Evolutionary conservation across 2,329 filamentous ascomycete genomes (phyloP).

Genomic region (Exophiala sideris): DNA sequence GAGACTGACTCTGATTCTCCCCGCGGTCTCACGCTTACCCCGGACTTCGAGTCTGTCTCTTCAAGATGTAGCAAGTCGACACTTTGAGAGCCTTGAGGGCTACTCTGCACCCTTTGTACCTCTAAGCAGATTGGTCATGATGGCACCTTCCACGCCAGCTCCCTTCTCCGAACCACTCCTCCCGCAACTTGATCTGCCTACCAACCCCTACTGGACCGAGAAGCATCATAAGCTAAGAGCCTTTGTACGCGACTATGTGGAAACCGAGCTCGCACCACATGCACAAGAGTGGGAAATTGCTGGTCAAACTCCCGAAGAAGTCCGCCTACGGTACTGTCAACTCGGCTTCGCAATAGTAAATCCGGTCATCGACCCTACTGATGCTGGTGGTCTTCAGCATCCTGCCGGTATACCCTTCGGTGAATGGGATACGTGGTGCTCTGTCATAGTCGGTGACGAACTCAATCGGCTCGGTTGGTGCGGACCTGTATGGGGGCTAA

Average conservation of each 20-base stretch:
- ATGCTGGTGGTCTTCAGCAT: slow-evolving; percentile 64
- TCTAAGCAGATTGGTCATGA: slow-evolving; percentile 3
- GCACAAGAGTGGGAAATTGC: slow-evolving; percentile 69
- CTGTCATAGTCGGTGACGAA: slow-evolving; percentile 68
- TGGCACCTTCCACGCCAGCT: slow-evolving; percentile 35
- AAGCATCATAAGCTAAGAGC: slow-evolving; percentile 66
- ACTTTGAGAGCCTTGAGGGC: too few relatives aligned
- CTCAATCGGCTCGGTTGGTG: slow-evolving; percentile 62
- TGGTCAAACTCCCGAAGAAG: slow-evolving; percentile 60
- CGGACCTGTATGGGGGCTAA: slow-evolving; percentile 56
- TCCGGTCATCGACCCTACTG: slow-evolving; percentile 64
- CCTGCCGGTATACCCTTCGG: slow-evolving; percentile 65
- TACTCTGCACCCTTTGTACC: background rate
- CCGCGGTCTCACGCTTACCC: too few relatives aligned
- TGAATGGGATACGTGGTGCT: slow-evolving; percentile 70
- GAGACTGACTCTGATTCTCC: too few relatives aligned
- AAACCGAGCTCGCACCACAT: slow-evolving; percentile 59
- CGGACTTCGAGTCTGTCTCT: too few relatives aligned
- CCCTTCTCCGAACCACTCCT: slow-evolving; percentile 73
- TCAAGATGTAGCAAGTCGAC: too few relatives aligned
- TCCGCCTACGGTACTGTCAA: slow-evolving; percentile 62
- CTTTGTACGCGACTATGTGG: slow-evolving; percentile 63
- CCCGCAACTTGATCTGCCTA: slow-evolving; percentile 67
- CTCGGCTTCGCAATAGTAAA: slow-evolving; percentile 66
- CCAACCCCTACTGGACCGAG: slow-evolving; percentile 62